phyloP scores from a whole-genome alignment of 371 early-diverging fungal species.

The Mortierella sp. region DNA sequence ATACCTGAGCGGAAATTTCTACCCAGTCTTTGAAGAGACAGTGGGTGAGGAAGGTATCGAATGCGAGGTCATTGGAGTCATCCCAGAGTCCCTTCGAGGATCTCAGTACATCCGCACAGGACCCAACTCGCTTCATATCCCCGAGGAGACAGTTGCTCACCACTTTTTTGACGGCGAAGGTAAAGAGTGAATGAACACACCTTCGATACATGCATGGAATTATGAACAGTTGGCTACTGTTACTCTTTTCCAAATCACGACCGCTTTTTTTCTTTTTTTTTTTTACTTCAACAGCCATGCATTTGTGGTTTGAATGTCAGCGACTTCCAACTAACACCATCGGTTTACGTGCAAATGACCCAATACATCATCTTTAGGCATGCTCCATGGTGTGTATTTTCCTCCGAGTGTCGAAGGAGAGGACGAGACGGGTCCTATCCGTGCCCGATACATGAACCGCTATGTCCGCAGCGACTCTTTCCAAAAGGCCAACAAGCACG shows the following conservation, averaged over 20 bases:
- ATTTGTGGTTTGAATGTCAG: no score
- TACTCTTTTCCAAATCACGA: no score
- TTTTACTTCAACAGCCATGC: no score
- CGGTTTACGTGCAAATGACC: no score
- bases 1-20: constrained; percentile 47
- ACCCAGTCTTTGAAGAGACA: constrained; percentile 55
- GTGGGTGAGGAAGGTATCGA: constrained; percentile 48
- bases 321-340: no score
- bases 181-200: background rate
- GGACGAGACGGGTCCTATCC: constrained; percentile 17
- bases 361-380: constrained; percentile 2
- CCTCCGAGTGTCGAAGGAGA: background rate
- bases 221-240: no score
- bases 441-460: constrained; percentile 51
- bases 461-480: constrained; percentile 40
- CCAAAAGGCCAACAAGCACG: constrained; percentile 35
- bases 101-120: constrained; percentile 53
- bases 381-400: constrained; percentile 56
- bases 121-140: constrained; percentile 37
- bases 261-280: no score
- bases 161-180: constrained; percentile 49
- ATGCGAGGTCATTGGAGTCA: constrained; percentile 42
- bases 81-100: constrained; percentile 38
- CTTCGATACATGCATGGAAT: no score
- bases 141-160: constrained; percentile 23